These are phyloP conservation scores for Mucor lusitanicus DNA, from an alignment of 371 early-diverging fungal genomes.

Conservation along the genomic window DNA sequence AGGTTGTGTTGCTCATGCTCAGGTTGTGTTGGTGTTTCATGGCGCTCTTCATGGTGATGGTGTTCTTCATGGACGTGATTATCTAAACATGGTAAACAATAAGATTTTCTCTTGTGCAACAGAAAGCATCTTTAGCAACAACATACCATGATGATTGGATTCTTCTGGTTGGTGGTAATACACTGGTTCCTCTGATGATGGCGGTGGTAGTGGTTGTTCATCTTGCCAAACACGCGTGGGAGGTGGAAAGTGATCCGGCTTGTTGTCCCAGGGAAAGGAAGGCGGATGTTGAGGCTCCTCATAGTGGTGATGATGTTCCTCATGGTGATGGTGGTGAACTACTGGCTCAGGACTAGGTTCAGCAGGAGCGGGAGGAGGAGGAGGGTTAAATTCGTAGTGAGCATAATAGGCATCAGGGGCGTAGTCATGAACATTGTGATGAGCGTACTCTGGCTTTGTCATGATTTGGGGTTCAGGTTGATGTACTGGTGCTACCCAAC, in stretches of 20 bases:
- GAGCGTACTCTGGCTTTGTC: slow-evolving; percentile 24
- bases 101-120: not conserved
- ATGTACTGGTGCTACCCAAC: slow-evolving; percentile 30
- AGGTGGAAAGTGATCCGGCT: slow-evolving; percentile 16
- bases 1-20: not conserved
- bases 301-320: not conserved
- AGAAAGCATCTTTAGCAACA: not conserved
- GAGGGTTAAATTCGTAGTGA: not conserved
- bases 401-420: slow-evolving; percentile 1
- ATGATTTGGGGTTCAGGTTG: slow-evolving; percentile 26
- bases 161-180: slow-evolving; percentile 1
- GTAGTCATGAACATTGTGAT: slow-evolving; percentile 13
- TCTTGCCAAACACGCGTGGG: slow-evolving; percentile 33
- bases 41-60: slow-evolving; percentile 14
- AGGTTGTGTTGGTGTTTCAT: not conserved
- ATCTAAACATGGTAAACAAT: slow-evolving; percentile 3
- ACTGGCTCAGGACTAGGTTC: not conserved
- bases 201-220: slow-evolving; percentile 9
- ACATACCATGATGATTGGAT: not conserved
- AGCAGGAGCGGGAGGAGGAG: not conserved
- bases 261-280: slow-evolving; percentile 32
- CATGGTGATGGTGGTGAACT: not conserved
- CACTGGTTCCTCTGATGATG: not conserved
- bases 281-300: not conserved
- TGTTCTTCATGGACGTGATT: slow-evolving; percentile 3